phyloP scores from a whole-genome alignment of 2,329 filamentous ascomycete species.

The Exutisphaerella laricina region DNA sequence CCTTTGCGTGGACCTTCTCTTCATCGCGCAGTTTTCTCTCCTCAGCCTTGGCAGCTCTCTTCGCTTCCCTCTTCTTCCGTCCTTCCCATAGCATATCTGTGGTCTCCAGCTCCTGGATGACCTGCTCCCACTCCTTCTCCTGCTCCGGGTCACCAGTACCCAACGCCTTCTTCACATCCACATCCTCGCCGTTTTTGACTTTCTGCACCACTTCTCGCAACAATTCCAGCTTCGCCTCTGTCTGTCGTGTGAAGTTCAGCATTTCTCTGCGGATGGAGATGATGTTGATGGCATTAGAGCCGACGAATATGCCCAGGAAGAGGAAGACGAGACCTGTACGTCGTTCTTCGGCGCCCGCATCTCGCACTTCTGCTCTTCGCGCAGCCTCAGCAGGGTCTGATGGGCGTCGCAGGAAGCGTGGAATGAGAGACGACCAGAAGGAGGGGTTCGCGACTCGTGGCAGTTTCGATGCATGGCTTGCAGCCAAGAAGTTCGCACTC shows the following conservation, averaged over 20 bases:
- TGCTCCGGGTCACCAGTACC: conserved; percentile 69
- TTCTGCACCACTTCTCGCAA: conserved; percentile 69
- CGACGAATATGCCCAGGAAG: conserved; percentile 67
- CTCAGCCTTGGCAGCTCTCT: conserved; percentile 22
- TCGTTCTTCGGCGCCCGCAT: conserved; percentile 34
- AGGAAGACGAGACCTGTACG: conserved; percentile 63
- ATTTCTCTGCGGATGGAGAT: conserved; percentile 74
- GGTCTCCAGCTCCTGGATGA: conserved; percentile 46
- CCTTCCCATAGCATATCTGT: conserved; percentile 31
- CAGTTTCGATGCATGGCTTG: conserved; percentile 19
- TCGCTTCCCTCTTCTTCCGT: conserved; percentile 26
- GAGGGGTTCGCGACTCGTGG: conserved; percentile 33
- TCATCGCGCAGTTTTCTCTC: conserved; percentile 18
- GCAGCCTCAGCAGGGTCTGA: conserved; percentile 17
- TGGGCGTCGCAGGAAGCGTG: conserved; percentile 29
- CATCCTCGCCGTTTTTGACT: conserved; percentile 65
- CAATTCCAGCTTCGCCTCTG: conserved; percentile 71
- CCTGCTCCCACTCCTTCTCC: conserved; percentile 84
- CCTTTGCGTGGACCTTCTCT: conserved; percentile 7
- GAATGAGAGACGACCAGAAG: conserved; percentile 34
- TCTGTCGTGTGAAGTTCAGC: conserved; percentile 64
- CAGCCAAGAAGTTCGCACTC: conserved; percentile 6
- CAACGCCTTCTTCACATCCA: conserved; percentile 77
- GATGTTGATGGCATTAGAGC: conserved; percentile 92
- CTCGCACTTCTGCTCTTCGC: conserved; percentile 13